phyloP scores from a whole-genome alignment of 208 protist species.

The Novymonas esmeraldas region DNA sequence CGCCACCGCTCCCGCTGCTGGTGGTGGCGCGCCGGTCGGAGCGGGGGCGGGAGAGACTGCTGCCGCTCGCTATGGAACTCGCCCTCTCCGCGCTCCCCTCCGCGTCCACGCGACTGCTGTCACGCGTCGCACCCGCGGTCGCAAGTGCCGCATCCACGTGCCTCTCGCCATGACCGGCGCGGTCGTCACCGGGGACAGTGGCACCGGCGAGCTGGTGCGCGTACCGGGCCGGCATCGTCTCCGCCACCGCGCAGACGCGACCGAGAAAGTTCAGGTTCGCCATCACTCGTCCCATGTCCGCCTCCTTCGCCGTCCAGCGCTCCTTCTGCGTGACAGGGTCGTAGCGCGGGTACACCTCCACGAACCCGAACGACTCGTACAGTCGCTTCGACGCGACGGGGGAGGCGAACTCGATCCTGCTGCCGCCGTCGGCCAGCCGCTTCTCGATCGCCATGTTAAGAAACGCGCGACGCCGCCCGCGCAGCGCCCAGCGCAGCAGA shows the following conservation, averaged over 20 bases:
- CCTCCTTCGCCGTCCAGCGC: constrained; percentile 80
- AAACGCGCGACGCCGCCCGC: constrained; percentile 71
- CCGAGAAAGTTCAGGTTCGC: constrained; percentile 64
- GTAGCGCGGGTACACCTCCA: constrained; percentile 78
- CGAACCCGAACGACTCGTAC: constrained; percentile 78
- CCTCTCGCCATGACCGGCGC: background rate
- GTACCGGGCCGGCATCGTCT: constrained; percentile 9
- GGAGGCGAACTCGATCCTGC: constrained; percentile 62
- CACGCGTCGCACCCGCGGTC: background rate
- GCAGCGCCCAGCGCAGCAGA: constrained; percentile 75
- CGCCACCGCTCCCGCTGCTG: background rate
- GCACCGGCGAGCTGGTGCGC: background rate
- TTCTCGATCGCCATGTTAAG: constrained; percentile 91
- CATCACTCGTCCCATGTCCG: constrained; percentile 86
- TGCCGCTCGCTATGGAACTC: background rate
- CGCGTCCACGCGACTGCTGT: background rate
- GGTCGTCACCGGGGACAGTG: background rate
- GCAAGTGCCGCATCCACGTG: background rate
- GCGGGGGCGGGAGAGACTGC: background rate
- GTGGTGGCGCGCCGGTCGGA: background rate
- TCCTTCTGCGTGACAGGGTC: constrained; percentile 62
- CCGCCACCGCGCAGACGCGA: constrained; percentile 31
- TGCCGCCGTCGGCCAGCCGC: constrained; percentile 61
- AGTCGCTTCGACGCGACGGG: constrained; percentile 60
- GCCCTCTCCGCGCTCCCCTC: background rate